Evolutionary conservation across 352 stramenopile species (phyloP).

Genomic region (Globisporangium splendens): DNA sequence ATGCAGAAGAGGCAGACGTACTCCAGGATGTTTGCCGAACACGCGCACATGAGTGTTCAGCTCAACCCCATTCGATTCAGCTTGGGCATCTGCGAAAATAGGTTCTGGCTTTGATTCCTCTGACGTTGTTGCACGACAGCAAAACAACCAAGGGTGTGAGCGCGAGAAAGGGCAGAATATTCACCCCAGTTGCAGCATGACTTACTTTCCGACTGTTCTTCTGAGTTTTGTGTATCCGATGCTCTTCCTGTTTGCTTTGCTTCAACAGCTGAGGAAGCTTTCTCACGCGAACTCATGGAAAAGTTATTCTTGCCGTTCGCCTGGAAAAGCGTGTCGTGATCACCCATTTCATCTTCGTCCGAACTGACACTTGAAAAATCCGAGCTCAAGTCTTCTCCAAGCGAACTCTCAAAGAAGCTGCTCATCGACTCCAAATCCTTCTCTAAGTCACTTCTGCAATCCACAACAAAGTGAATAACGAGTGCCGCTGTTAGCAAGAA

Average conservation of each 20-base stretch:
- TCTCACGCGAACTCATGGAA: neutral
- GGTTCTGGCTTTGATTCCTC: slow-evolving; percentile 5
- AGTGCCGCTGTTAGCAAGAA: neutral
- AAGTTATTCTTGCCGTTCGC: neutral
- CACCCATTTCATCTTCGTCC: slow-evolving; percentile 2
- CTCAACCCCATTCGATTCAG: slow-evolving; percentile 5
- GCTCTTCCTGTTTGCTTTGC: neutral
- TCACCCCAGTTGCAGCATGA: neutral
- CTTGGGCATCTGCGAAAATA: neutral
- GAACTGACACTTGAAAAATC: slow-evolving; percentile 16
- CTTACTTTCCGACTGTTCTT: neutral
- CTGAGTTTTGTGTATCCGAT: neutral
- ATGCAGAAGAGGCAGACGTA: slow-evolving; percentile 26
- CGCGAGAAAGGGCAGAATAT: neutral
- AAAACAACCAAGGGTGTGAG: neutral
- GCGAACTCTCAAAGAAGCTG: slow-evolving; percentile 31
- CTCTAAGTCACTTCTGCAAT: slow-evolving; percentile 28
- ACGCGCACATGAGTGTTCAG: slow-evolving; percentile 36
- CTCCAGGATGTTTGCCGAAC: slow-evolving; percentile 32
- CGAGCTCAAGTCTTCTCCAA: slow-evolving; percentile 9
- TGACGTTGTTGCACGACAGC: neutral
- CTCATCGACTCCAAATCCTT: slow-evolving; percentile 46
- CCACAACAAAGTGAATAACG: neutral
- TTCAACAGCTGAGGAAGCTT: neutral
- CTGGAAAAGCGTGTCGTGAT: slow-evolving; percentile 1